Evolutionary conservation across 2,329 filamentous ascomycete species (phyloP).

Genomic region (Cercospora sp.): DNA sequence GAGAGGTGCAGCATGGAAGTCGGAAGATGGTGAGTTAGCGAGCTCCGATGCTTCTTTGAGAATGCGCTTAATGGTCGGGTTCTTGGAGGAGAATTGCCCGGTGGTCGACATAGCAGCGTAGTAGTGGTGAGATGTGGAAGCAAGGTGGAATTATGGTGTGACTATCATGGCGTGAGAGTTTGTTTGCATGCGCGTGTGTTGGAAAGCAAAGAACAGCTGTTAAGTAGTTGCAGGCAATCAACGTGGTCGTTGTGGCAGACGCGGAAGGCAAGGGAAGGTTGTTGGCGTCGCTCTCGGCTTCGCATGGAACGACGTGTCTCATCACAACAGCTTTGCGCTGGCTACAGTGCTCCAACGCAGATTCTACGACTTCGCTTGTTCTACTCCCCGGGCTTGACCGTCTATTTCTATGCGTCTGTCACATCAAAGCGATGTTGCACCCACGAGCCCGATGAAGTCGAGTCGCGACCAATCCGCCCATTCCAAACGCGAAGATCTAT

Average conservation of each 20-base stretch:
- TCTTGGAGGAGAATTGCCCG: slow-evolving; percentile 52
- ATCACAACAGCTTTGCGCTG: neutral
- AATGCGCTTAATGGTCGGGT: slow-evolving; percentile 82
- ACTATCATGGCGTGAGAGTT: neutral
- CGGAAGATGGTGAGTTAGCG: slow-evolving; percentile 73
- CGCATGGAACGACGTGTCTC: neutral
- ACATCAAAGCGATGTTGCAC: no score
- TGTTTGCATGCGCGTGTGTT: neutral
- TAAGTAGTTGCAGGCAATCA: neutral
- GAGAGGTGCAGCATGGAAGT: slow-evolving; percentile 81
- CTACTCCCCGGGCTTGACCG: no score
- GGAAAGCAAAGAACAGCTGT: neutral
- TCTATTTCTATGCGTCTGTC: no score
- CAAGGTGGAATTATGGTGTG: neutral
- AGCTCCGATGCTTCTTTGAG: slow-evolving; percentile 90
- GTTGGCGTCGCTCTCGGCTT: slow-evolving; percentile 4
- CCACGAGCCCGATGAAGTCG: no score
- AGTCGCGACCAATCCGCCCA: no score
- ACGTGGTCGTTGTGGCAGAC: neutral
- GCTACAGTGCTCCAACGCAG: neutral
- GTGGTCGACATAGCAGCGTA: slow-evolving; percentile 56
- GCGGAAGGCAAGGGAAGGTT: slow-evolving; percentile 2
- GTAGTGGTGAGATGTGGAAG: slow-evolving; percentile 3
- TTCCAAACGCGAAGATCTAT: no score
- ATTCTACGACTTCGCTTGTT: neutral